Conservation (phyloP, 192 early-diverging fungal species). For the Powellomyces hirtus region DNA sequence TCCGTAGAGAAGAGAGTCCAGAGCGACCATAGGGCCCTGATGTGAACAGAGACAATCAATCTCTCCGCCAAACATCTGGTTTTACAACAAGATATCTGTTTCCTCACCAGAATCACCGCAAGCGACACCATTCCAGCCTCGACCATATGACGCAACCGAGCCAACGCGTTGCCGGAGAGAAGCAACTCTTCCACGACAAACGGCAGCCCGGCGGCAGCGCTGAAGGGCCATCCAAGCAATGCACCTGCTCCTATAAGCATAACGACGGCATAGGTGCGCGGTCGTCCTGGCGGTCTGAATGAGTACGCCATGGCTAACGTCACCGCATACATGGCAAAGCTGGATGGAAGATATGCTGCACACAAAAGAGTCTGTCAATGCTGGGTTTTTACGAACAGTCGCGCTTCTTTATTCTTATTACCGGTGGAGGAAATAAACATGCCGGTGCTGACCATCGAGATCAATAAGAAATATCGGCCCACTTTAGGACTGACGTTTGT, state of each 20-base stretch:
- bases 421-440: constrained; percentile 81
- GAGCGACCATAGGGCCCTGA: constrained; percentile 58
- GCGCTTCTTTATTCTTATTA: constrained; percentile 38
- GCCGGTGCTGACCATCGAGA: constrained; percentile 71
- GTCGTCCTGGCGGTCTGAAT: constrained; percentile 54
- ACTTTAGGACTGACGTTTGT: constrained; percentile 61
- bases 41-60: background rate
- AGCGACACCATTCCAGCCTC: constrained; percentile 39
- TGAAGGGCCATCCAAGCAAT: constrained; percentile 85
- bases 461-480: constrained; percentile 65
- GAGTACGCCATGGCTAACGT: constrained; percentile 72
- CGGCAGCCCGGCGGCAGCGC: constrained; percentile 69
- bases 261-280: constrained; percentile 55
- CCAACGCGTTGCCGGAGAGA: constrained; percentile 37
- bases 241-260: constrained; percentile 63
- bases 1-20: constrained; percentile 81
- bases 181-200: constrained; percentile 72
- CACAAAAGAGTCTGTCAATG: background rate
- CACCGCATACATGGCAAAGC: constrained; percentile 87
- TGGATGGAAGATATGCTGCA: constrained; percentile 80
- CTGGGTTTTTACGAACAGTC: no score
- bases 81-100: background rate
- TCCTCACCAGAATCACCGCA: constrained; percentile 26
- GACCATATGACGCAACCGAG: constrained; percentile 22
- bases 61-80: background rate